Conservation (phyloP, 352 stramenopile genomes). For the Phytophthora europaea region DNA sequence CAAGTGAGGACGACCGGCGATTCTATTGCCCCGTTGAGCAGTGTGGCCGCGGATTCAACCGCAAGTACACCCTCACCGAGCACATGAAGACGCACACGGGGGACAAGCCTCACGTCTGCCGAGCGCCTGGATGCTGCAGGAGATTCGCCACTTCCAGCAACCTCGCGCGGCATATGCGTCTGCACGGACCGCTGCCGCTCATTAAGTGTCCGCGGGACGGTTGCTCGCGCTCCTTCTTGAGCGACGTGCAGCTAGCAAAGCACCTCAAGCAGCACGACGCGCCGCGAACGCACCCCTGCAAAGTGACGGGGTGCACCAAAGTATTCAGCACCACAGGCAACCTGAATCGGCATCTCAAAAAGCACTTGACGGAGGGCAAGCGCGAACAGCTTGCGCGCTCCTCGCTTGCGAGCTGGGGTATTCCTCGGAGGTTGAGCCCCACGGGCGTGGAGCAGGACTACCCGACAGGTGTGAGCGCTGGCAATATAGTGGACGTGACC, state of each 20-base stretch:
- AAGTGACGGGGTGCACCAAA: slow-evolving; percentile 50
- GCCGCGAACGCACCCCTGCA: slow-evolving; percentile 33
- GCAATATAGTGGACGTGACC: slow-evolving; percentile 14
- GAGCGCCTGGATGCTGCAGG: slow-evolving; percentile 45
- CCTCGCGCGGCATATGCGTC: slow-evolving; percentile 62
- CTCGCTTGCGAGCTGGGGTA: slow-evolving; percentile 10
- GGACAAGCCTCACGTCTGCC: slow-evolving; percentile 61
- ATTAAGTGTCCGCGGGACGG: slow-evolving; percentile 39
- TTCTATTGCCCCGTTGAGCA: slow-evolving; percentile 36
- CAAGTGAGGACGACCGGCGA: slow-evolving; percentile 23
- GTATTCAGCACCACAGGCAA: slow-evolving; percentile 73
- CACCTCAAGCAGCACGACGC: slow-evolving; percentile 60
- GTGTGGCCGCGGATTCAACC: slow-evolving; percentile 47
- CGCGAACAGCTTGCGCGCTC: slow-evolving; percentile 25
- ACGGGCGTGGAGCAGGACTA: slow-evolving; percentile 23
- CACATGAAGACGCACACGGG: slow-evolving; percentile 73
- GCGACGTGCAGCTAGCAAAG: slow-evolving; percentile 51
- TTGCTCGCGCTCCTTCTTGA: slow-evolving; percentile 47
- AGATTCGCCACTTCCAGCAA: slow-evolving; percentile 73
- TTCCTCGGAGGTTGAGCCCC: slow-evolving; percentile 18
- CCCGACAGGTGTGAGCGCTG: slow-evolving; percentile 6
- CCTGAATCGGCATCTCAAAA: slow-evolving; percentile 60
- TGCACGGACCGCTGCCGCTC: slow-evolving; percentile 52
- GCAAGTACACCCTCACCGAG: slow-evolving; percentile 68
- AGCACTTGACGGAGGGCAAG: slow-evolving; percentile 31